Conservation (phyloP, 352 stramenopile species). For the Globisporangium mamillatum region DNA sequence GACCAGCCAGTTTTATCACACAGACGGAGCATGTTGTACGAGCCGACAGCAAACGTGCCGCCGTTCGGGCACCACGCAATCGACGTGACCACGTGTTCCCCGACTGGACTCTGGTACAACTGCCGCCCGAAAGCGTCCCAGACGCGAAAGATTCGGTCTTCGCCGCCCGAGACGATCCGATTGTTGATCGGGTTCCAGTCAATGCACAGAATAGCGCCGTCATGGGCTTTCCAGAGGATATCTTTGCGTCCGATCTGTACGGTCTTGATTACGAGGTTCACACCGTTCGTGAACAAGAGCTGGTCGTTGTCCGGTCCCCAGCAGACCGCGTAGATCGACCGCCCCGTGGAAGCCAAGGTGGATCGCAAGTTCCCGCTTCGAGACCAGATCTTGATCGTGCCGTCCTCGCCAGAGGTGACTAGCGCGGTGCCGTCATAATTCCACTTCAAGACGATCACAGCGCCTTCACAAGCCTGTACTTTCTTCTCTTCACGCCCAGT, state of each 20-base stretch:
- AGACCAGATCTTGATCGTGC: conserved; percentile 92
- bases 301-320: conserved; percentile 92
- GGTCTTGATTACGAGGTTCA: conserved; percentile 90
- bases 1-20: conserved; percentile 94
- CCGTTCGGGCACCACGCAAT: conserved; percentile 91
- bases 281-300: conserved; percentile 85
- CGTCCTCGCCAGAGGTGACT: conserved; percentile 90
- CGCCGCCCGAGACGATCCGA: conserved; percentile 88
- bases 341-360: conserved; percentile 76
- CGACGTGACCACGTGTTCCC: conserved; percentile 90
- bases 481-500: conserved; percentile 92
- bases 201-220: conserved; percentile 88
- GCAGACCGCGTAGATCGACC: conserved; percentile 86
- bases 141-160: conserved; percentile 92
- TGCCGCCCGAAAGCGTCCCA: conserved; percentile 92
- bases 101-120: conserved; percentile 79
- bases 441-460: conserved; percentile 90
- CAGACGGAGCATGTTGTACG: conserved; percentile 90
- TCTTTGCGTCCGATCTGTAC: conserved; percentile 86
- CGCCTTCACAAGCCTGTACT: conserved; percentile 77
- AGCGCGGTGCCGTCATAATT: conserved; percentile 92
- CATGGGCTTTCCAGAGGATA: conserved; percentile 91
- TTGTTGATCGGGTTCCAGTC: conserved; percentile 94
- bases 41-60: conserved; percentile 88
- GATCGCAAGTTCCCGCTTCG: conserved; percentile 86